phyloP scores from a whole-genome alignment of 768 basidiomycete species.

The Naganishia vishniacii region DNA sequence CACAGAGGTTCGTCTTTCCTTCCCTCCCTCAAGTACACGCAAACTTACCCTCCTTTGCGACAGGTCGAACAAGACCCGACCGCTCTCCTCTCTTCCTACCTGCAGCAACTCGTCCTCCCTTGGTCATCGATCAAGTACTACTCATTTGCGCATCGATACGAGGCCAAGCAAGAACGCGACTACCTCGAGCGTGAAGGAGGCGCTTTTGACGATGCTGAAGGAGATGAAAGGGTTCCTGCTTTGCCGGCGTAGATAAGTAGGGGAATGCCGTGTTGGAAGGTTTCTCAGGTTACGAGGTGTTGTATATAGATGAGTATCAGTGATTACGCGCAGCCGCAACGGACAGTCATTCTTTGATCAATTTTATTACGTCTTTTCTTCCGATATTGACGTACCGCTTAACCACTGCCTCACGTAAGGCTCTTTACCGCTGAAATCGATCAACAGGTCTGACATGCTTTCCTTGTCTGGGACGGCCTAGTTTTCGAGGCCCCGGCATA shows the following conservation, averaged over 20 bases:
- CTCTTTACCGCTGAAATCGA: no score
- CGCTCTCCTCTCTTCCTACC: constrained; percentile 29
- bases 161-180: constrained; percentile 39
- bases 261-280: neutral
- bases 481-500: no score
- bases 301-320: no score
- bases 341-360: no score
- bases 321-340: no score
- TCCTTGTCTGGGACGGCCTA: no score
- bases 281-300: no score
- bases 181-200: constrained; percentile 47
- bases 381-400: no score
- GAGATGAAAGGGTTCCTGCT: neutral
- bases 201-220: constrained; percentile 26
- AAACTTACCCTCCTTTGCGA: neutral
- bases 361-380: no score
- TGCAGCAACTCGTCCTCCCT: constrained; percentile 33
- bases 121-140: constrained; percentile 36
- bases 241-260: neutral
- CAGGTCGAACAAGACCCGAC: constrained; percentile 32
- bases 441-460: no score
- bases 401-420: no score
- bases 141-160: constrained; percentile 29
- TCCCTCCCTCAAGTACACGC: neutral
- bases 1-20: constrained; percentile 34